Evolutionary conservation across 1,284 basidiomycete genomes (phyloP).

Genomic region (Heterobasidion occidentale): DNA sequence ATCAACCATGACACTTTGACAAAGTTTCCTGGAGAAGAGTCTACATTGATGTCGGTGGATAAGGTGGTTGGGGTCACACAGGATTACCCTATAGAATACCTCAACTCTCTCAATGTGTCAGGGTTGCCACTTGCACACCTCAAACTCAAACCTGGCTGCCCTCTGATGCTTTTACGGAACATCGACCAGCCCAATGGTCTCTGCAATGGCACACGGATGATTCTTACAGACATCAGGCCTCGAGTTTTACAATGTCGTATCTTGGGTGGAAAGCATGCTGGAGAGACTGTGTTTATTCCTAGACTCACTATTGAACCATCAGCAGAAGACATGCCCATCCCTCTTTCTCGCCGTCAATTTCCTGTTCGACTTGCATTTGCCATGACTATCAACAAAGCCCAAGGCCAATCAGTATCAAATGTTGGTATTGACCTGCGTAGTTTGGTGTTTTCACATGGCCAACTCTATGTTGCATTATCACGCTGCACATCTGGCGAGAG

Average conservation of each 20-base stretch:
- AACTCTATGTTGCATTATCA: constrained; percentile 35
- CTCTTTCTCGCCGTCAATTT: constrained; percentile 25
- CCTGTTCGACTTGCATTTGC: constrained; percentile 32
- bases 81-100: too few relatives aligned
- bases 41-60: too few relatives aligned
- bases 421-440: constrained; percentile 24
- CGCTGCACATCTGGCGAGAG: neutral
- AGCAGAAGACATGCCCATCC: constrained; percentile 16
- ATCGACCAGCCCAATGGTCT: constrained; percentile 23
- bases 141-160: constrained; percentile 23
- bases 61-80: too few relatives aligned
- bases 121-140: constrained; percentile 22
- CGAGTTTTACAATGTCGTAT: constrained; percentile 17
- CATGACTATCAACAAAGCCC: constrained; percentile 35
- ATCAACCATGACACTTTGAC: too few relatives aligned
- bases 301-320: constrained; percentile 16
- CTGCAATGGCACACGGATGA: constrained; percentile 26
- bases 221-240: constrained; percentile 9
- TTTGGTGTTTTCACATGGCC: constrained; percentile 33
- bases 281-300: constrained; percentile 20
- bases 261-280: constrained; percentile 17
- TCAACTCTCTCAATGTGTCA: too few relatives aligned
- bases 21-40: too few relatives aligned
- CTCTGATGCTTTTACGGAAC: constrained; percentile 30
- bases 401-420: constrained; percentile 30